Conservation (phyloP, 2,329 filamentous ascomycete genomes). For the Colletotrichum sp. region DNA sequence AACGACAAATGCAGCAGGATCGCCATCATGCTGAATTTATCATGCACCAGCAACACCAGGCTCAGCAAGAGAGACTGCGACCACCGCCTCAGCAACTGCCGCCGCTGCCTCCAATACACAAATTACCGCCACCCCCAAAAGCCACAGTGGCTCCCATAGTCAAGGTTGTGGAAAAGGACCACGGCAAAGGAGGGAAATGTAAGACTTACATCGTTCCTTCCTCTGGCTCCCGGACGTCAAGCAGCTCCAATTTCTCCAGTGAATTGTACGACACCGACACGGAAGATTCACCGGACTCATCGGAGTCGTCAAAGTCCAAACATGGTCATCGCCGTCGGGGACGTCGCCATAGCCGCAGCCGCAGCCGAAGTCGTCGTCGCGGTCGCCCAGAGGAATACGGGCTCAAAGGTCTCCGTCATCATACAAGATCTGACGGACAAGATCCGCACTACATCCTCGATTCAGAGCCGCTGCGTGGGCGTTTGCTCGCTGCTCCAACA, state of each 20-base stretch:
- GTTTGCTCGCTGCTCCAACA: neutral
- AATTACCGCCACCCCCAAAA: neutral
- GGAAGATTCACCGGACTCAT: constrained; percentile 24
- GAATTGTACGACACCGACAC: neutral
- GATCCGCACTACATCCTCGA: constrained; percentile 5
- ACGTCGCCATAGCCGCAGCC: neutral
- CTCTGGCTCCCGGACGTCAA: constrained; percentile 23
- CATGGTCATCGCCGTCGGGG: neutral
- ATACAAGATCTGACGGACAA: neutral
- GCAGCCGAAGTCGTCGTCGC: constrained; percentile 10
- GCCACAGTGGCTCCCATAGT: neutral
- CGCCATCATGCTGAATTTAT: neutral
- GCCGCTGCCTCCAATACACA: neutral
- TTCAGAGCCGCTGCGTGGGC: neutral
- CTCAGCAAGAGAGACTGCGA: neutral
- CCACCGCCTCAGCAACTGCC: neutral
- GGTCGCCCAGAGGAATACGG: constrained; percentile 23
- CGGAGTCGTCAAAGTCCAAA: constrained; percentile 17
- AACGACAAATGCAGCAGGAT: neutral
- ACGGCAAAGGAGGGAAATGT: constrained; percentile 2
- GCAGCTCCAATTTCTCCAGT: neutral
- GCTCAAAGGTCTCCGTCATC: neutral
- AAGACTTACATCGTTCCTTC: constrained; percentile 3
- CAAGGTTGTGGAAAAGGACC: constrained; percentile 5
- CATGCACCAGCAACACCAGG: neutral